These are phyloP conservation scores for Stachybotrys chlorohalonatus DNA, from an alignment of 2,329 filamentous ascomycete species.

Conservation along the genomic window DNA sequence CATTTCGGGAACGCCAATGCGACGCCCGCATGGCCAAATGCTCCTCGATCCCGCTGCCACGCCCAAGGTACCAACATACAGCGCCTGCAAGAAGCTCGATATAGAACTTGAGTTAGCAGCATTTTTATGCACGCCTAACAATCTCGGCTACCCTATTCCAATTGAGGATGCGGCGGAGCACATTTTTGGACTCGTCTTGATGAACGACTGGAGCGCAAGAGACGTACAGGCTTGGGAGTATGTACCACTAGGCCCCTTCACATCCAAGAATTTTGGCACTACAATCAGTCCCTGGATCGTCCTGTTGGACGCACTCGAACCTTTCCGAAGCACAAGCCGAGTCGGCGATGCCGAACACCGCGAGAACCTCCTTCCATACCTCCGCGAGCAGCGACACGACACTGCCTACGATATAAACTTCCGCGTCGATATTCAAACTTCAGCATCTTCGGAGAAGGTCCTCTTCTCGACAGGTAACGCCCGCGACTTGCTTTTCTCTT, in stretches of 20 bases:
- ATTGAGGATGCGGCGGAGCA: conserved; percentile 57
- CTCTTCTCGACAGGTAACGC: conserved; percentile 25
- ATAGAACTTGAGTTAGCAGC: conserved; percentile 71
- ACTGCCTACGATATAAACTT: conserved; percentile 27
- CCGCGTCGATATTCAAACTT: conserved; percentile 24
- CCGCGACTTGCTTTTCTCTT: conserved; percentile 56
- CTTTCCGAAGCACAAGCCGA: conserved; percentile 9
- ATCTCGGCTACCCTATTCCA: conserved; percentile 54
- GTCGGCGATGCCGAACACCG: conserved; percentile 18
- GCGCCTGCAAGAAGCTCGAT: conserved; percentile 55
- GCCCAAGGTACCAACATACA: conserved; percentile 46
- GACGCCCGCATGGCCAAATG: conserved; percentile 66
- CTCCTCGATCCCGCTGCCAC: conserved; percentile 35
- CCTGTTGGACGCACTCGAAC: conserved; percentile 45
- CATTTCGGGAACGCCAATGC: conserved; percentile 62
- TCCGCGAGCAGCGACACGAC: conserved; percentile 44
- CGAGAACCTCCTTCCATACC: conserved; percentile 23
- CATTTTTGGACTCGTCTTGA: conserved; percentile 60
- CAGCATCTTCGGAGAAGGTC: conserved; percentile 19
- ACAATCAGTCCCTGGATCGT: conserved; percentile 55
- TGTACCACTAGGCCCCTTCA: conserved; percentile 52
- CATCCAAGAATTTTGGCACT: conserved; percentile 52
- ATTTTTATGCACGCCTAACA: conserved; percentile 59
- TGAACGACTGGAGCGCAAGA: conserved; percentile 57
- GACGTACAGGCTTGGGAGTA: conserved; percentile 56